Evolutionary conservation across 495 filamentous ascomycete genomes (phyloP), one percentile per base, ranked within the genome.

Genomic region (Collariella sp.): DNA sequence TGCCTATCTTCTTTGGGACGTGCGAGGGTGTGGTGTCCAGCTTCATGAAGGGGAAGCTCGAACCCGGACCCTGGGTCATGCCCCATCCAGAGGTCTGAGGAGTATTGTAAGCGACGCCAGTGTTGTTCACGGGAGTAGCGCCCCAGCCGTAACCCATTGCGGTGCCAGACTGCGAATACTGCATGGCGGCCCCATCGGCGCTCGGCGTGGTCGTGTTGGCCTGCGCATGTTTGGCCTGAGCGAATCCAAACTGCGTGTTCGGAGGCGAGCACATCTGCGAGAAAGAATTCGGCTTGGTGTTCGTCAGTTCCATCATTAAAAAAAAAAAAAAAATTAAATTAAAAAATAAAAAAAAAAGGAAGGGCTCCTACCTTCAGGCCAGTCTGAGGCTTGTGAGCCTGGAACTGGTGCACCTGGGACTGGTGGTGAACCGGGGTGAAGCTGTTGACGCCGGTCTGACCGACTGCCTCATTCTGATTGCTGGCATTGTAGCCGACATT

Each of bases 1-100:
- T 33, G 47, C 19, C 36, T 16, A 46, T 23, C 39, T 35, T 43
- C 40, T 60, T 58, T 18, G 52, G 52, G 51, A 50, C 50, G 47
- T 62, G 42, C 42, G 47, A 41, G 46, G 55, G 55, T 9, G 48
- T 59, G 41, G 35, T 46, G 0, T 13, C 23, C 18, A 11, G 7
- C 12, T 33, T 46, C 20, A 22, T 7, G 7, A 6, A 44, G 0
- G 40, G 31, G 10, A 45, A 46, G 31, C 38, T 46, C 7, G 51
- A 16, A 15, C 51, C 23, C 42, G 34, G 34, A 5, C 26, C 44
- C 5, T 46, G 44, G 40, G 18, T 15, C 7, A 2, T 12, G 26
- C 44, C 35, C 18, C 22, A 48, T 0, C 23, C 39, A 3, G 29
- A 10, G 23, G 36, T 16, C 29, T 55, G 53, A 1, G 45, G 53